phyloP scores from a whole-genome alignment of 2,329 filamentous ascomycete genomes.

The Thielaviopsis musarum region DNA sequence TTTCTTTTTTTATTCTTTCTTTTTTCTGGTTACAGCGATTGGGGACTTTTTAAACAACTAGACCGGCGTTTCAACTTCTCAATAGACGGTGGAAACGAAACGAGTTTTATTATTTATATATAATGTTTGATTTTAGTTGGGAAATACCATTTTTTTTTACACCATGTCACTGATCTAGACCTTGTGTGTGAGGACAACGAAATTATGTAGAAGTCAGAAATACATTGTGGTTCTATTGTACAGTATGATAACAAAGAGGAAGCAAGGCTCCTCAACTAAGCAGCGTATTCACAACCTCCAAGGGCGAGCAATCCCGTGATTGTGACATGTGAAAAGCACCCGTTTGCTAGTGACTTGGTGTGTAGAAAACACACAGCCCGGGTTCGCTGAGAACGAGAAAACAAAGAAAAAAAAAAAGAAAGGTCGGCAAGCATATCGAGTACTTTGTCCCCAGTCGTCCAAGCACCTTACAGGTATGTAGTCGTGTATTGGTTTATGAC shows the following conservation, averaged over 20 bases:
- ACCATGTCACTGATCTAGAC: background rate
- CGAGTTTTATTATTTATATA: background rate
- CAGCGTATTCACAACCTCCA: background rate
- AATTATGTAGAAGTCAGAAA: background rate
- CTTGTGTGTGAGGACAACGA: background rate
- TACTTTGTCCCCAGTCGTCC: background rate
- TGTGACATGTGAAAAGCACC: background rate
- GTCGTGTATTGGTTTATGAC: conserved; percentile 19
- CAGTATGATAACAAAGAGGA: conserved; percentile 8
- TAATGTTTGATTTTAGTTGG: background rate
- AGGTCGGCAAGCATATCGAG: background rate
- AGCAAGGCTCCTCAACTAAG: background rate
- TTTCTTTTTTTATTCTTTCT: background rate
- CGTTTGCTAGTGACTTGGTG: background rate
- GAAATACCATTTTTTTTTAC: background rate
- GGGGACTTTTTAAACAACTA: background rate
- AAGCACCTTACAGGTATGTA: too few species aligned
- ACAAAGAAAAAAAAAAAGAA: background rate
- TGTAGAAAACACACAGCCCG: background rate
- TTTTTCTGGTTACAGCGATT: background rate
- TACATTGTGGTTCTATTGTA: conserved; percentile 9
- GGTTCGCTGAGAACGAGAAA: background rate
- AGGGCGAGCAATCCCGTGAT: background rate
- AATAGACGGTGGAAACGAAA: background rate
- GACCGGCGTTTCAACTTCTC: background rate